Evolutionary conservation across 2,329 filamentous ascomycete genomes (phyloP).

Genomic region (Cladophialophora bantiana): DNA sequence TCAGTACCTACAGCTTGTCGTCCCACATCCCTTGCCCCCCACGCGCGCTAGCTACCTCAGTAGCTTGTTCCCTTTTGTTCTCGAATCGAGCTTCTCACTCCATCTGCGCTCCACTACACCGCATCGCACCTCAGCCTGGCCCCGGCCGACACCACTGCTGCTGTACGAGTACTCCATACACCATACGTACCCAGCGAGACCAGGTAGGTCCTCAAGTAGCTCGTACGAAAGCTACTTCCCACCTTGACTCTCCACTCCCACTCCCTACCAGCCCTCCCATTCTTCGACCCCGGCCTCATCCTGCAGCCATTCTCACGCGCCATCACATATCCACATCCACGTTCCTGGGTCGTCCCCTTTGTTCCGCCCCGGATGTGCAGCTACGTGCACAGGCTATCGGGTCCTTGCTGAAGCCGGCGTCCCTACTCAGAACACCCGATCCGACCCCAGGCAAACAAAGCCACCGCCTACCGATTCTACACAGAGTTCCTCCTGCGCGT

Average conservation of each 20-base stretch:
- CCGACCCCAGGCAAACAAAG: not conserved
- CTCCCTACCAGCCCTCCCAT: not conserved
- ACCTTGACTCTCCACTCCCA: not conserved
- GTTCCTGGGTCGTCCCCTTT: constrained; percentile 12
- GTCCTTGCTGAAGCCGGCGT: too few species aligned
- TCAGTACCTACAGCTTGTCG: not conserved
- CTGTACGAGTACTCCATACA: too few species aligned
- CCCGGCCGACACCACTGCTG: not conserved
- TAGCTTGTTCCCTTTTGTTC: not conserved
- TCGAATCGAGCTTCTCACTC: not conserved
- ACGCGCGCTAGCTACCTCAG: not conserved
- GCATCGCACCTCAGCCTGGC: not conserved
- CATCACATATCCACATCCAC: constrained; percentile 9
- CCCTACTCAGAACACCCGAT: not conserved
- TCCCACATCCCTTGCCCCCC: not conserved
- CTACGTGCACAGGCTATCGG: not conserved
- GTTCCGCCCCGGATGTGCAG: constrained; percentile 11
- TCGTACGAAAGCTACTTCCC: not conserved
- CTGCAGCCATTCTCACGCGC: not conserved
- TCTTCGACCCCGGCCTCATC: not conserved
- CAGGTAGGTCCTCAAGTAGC: not conserved
- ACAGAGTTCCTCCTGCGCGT: not conserved
- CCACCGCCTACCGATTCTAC: constrained; percentile 6
- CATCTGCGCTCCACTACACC: not conserved
- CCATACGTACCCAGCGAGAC: too few species aligned